Evolutionary conservation across 2,329 filamentous ascomycete genomes (phyloP).

Genomic region (Metarhizium anisopliae): DNA sequence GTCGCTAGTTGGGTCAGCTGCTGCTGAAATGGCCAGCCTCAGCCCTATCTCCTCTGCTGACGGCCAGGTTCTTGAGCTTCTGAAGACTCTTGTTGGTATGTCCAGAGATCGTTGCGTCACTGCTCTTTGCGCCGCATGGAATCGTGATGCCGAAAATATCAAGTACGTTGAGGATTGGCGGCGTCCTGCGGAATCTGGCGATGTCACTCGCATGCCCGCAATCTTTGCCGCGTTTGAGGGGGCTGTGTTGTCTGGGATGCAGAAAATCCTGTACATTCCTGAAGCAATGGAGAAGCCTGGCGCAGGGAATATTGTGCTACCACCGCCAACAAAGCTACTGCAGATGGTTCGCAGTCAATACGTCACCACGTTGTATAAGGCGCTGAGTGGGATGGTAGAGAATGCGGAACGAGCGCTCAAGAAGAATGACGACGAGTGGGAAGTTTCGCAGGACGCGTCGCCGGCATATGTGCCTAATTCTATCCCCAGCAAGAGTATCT

Average conservation of each 20-base stretch:
- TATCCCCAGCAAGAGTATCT: constrained; percentile 34
- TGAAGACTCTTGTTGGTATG: constrained; percentile 66
- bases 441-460: constrained; percentile 35
- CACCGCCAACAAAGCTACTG: constrained; percentile 77
- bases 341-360: constrained; percentile 90
- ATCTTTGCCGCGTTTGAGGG: constrained; percentile 82
- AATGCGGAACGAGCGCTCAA: constrained; percentile 74
- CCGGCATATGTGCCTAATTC: constrained; percentile 17
- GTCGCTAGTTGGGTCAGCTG: constrained; percentile 73
- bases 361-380: constrained; percentile 88
- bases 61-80: constrained; percentile 55
- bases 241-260: constrained; percentile 73
- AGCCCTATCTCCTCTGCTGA: constrained; percentile 51
- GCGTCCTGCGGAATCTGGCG: constrained; percentile 67
- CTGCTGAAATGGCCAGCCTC: constrained; percentile 75
- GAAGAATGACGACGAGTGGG: constrained; percentile 55
- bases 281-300: constrained; percentile 72
- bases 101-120: constrained; percentile 79
- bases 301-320: constrained; percentile 67
- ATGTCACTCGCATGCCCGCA: constrained; percentile 84
- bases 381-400: constrained; percentile 90
- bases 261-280: constrained; percentile 89
- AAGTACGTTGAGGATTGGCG: constrained; percentile 93
- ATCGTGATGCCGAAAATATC: constrained; percentile 84
- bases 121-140: constrained; percentile 86